These are phyloP conservation scores for Dactylella cylindrospora DNA, from an alignment of 2,329 filamentous ascomycete genomes.

Conservation along the genomic window DNA sequence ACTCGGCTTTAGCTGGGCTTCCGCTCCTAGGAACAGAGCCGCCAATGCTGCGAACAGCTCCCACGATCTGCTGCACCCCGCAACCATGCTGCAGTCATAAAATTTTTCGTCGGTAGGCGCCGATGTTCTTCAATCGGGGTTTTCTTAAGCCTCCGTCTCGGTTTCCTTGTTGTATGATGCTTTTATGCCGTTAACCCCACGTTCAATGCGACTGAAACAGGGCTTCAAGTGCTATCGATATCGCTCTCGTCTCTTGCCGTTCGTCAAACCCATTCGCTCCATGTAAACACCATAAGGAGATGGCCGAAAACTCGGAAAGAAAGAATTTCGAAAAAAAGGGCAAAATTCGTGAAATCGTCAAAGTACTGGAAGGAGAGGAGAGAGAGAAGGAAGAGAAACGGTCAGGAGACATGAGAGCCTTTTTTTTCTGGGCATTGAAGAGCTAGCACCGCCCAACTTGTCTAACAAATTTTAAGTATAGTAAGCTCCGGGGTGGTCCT, in stretches of 20 bases:
- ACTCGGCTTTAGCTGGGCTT: conserved; percentile 22
- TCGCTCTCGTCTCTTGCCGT: background rate
- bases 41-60: conserved; percentile 31
- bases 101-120: too few species aligned
- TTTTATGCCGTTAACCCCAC: conserved; percentile 17
- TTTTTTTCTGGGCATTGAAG: too few species aligned
- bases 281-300: background rate
- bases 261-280: background rate
- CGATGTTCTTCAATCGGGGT: background rate
- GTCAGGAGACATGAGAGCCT: conserved; percentile 5
- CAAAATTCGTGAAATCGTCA: background rate
- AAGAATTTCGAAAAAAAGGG: background rate
- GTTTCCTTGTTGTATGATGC: conserved; percentile 5
- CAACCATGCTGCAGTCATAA: too few species aligned
- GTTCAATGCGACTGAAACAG: too few species aligned
- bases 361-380: background rate
- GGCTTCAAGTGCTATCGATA: conserved; percentile 10
- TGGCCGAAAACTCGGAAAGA: background rate
- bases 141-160: background rate
- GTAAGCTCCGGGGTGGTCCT: conserved; percentile 40
- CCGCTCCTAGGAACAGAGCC: conserved; percentile 20
- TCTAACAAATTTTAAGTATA: conserved; percentile 17
- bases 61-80: conserved; percentile 32
- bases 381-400: conserved; percentile 5
- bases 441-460: conserved; percentile 23